phyloP scores from a whole-genome alignment of 495 filamentous ascomycete genomes.

The Hypoxylon trugodes region DNA sequence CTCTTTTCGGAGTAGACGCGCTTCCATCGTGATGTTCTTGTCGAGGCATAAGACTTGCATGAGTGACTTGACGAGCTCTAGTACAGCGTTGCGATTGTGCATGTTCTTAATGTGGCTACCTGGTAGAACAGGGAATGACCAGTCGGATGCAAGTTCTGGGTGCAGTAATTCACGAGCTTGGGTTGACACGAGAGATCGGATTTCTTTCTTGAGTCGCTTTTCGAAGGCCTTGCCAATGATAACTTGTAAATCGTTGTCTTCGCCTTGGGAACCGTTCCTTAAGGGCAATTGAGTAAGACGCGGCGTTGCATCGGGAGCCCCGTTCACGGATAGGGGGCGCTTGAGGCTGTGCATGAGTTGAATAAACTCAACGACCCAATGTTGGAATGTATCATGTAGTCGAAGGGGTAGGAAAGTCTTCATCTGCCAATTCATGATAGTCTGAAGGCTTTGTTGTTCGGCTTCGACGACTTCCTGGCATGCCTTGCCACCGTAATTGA shows the following conservation, averaged over 20 bases:
- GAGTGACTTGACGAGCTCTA: conserved; percentile 89
- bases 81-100: conserved; percentile 70
- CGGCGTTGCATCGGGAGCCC: conserved; percentile 64
- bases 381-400: conserved; percentile 85
- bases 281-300: conserved; percentile 81
- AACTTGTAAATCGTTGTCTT: conserved; percentile 63
- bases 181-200: conserved; percentile 76
- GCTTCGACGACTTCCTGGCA: conserved; percentile 81
- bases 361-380: conserved; percentile 95
- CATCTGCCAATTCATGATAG: conserved; percentile 98
- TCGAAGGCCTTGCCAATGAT: conserved; percentile 81
- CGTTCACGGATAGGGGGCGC: conserved; percentile 61
- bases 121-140: conserved; percentile 83
- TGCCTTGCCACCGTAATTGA: conserved; percentile 96
- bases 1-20: conserved; percentile 85
- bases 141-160: conserved; percentile 85
- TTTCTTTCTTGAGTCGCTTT: conserved; percentile 89
- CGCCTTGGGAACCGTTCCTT: conserved; percentile 63
- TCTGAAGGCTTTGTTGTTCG: conserved; percentile 87
- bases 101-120: conserved; percentile 63
- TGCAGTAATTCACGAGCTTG: conserved; percentile 92
- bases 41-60: conserved; percentile 91
- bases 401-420: conserved; percentile 82
- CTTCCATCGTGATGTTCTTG: conserved; percentile 85
- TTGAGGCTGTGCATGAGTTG: conserved; percentile 92